Evolutionary conservation across 768 basidiomycete genomes (phyloP).

Genomic region (Boletus eberwhitei): DNA sequence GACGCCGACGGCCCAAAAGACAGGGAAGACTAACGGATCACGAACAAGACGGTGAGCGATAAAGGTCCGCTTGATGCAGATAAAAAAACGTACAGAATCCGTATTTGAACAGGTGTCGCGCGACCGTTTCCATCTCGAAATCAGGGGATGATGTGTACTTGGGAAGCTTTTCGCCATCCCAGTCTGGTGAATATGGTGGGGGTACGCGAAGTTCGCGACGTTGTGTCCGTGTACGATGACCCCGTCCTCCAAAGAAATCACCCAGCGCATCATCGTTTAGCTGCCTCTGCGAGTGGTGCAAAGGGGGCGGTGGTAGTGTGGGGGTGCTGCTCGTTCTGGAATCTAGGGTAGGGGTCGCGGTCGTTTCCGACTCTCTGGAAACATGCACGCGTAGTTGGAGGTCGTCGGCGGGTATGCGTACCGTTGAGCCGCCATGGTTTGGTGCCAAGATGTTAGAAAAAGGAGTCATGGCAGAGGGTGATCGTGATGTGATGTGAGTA

Average conservation of each 20-base stretch:
- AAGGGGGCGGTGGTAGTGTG: constrained; percentile 19
- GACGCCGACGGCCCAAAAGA: constrained; percentile 59
- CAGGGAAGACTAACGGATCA: constrained; percentile 47
- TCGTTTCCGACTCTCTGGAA: constrained; percentile 24
- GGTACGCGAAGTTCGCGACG: constrained; percentile 21
- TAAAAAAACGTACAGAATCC: constrained; percentile 49
- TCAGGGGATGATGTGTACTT: constrained; percentile 23
- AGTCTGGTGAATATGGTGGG: constrained; percentile 47
- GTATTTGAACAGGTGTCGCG: constrained; percentile 60
- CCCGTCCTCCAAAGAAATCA: constrained; percentile 32
- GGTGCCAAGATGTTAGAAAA: constrained; percentile 11
- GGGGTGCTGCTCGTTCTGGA: constrained; percentile 16
- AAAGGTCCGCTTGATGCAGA: neutral
- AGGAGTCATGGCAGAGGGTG: constrained; percentile 12
- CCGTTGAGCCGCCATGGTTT: neutral
- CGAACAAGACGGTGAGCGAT: neutral
- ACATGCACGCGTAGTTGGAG: constrained; percentile 21
- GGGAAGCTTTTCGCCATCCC: constrained; percentile 32
- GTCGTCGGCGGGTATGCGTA: constrained; percentile 14
- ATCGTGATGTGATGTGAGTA: neutral
- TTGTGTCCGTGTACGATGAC: constrained; percentile 23
- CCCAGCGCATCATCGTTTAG: constrained; percentile 28
- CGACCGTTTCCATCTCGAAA: constrained; percentile 52
- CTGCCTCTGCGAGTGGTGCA: constrained; percentile 26
- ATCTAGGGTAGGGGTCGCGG: constrained; percentile 10